A percentile compares a stretch with the other conserved stretches of the same genome.
Evolutionary conservation across 805 yeast genomes (phyloP).

Genomic region (Yamadazyma sp.): DNA sequence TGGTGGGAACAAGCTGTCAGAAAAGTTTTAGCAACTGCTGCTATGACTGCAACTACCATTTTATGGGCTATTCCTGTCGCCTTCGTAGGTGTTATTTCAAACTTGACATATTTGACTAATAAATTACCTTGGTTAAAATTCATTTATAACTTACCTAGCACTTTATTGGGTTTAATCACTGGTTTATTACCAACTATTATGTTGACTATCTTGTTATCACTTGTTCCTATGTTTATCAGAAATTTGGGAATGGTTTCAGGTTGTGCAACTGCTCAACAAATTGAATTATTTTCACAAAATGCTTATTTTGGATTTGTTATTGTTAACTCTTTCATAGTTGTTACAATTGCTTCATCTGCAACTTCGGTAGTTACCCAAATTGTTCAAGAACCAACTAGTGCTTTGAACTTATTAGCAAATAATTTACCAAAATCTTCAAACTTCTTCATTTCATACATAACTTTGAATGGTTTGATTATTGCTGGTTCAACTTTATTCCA

Average conservation of each 20-base stretch:
- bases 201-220: conserved; percentile 76
- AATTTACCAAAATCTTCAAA: conserved; percentile 72
- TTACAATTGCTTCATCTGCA: conserved; percentile 70
- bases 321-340: conserved; percentile 67
- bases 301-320: conserved; percentile 69
- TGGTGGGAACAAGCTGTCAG: conserved; percentile 77
- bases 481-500: conserved; percentile 67
- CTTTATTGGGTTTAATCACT: conserved; percentile 78
- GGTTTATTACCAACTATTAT: conserved; percentile 82
- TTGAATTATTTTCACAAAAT: conserved; percentile 65
- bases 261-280: conserved; percentile 50
- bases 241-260: conserved; percentile 64
- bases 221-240: conserved; percentile 82
- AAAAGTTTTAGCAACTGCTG: conserved; percentile 47
- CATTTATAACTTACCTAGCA: conserved; percentile 68
- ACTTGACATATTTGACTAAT: conserved; percentile 68
- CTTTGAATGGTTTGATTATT: conserved; percentile 65
- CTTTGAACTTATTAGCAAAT: conserved; percentile 58
- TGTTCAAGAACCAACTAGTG: conserved; percentile 54
- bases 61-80: conserved; percentile 98
- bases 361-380: conserved; percentile 64
- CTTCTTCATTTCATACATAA: conserved; percentile 65
- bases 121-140: conserved; percentile 73
- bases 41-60: conserved; percentile 57
- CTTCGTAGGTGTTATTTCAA: conserved; percentile 93